phyloP scores from a whole-genome alignment of 495 filamentous ascomycete genomes.

The Hypomontagnella submonticulosa region DNA sequence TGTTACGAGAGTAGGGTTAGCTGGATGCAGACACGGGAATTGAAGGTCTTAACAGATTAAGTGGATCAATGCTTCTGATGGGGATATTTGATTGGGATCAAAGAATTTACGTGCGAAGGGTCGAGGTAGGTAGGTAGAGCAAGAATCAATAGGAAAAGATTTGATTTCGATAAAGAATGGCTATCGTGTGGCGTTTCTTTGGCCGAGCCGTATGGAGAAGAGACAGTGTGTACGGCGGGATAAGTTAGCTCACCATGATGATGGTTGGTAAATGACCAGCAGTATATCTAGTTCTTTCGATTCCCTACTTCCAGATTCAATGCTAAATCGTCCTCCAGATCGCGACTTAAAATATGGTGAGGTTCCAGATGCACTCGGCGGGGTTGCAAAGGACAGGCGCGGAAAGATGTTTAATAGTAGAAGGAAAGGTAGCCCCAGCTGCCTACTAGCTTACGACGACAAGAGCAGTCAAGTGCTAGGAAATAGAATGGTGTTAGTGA shows the following conservation, averaged over 20 bases:
- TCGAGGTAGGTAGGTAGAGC: conserved; percentile 11
- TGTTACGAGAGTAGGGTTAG: conserved; percentile 49
- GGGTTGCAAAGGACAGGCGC: conserved; percentile 31
- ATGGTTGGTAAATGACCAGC: not conserved
- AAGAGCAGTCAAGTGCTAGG: conserved; percentile 21
- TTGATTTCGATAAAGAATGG: conserved; percentile 31
- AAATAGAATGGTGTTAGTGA: not conserved
- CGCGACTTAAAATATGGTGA: conserved; percentile 13
- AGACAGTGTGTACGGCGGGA: conserved; percentile 5
- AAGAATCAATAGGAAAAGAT: conserved; percentile 27
- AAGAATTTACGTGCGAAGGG: not conserved
- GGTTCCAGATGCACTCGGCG: conserved; percentile 33
- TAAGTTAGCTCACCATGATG: conserved; percentile 35
- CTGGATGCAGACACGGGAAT: conserved; percentile 13
- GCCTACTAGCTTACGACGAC: conserved; percentile 8
- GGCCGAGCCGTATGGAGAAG: not conserved
- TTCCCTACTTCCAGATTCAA: conserved; percentile 24
- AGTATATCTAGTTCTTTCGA: conserved; percentile 21
- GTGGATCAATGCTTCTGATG: conserved; percentile 20
- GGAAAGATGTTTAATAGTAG: conserved; percentile 6
- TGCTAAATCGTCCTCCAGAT: conserved; percentile 26
- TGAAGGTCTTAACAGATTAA: not conserved
- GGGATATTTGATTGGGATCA: conserved; percentile 9
- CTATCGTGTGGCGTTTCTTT: conserved; percentile 36
- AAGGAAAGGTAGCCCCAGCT: conserved; percentile 13